Evolutionary conservation across 176 grass and related monocot species (phyloP).

Genomic region (Aechmea fasciata): DNA sequence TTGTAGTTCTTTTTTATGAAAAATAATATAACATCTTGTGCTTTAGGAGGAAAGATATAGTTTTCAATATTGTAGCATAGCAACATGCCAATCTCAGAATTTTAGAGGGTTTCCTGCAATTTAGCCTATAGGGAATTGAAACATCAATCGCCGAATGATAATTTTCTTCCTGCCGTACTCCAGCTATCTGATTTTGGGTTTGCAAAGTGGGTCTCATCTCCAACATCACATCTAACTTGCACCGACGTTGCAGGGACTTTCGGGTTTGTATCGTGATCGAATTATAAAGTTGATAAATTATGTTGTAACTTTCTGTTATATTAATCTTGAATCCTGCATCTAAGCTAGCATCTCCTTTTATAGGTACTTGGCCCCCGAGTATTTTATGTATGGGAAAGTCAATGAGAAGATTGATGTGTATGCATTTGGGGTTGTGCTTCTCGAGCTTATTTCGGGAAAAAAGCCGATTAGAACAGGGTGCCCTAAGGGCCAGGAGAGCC

Average conservation of each 20-base stretch:
- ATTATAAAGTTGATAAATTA: not conserved
- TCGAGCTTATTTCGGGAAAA: constrained; percentile 93
- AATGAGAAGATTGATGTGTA: constrained; percentile 95
- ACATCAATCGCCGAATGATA: constrained; percentile 14
- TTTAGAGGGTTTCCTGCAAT: no score
- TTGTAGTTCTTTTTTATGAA: no score
- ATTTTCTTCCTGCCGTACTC: constrained; percentile 16
- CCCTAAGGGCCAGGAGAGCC: constrained; percentile 67
- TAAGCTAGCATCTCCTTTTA: constrained; percentile 25
- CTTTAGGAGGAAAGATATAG: no score
- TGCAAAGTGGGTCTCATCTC: constrained; percentile 70
- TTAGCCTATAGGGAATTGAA: not conserved
- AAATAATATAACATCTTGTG: no score
- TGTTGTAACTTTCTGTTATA: constrained; percentile 12
- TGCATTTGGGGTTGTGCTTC: constrained; percentile 77
- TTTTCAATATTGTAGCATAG: no score
- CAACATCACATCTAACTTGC: constrained; percentile 53
- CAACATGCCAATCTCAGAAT: no score
- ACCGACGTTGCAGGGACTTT: constrained; percentile 93
- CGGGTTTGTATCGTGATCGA: constrained; percentile 43
- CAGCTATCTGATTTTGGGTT: constrained; percentile 97
- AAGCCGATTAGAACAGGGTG: constrained; percentile 65
- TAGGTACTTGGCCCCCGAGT: constrained; percentile 95
- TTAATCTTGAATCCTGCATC: constrained; percentile 7
- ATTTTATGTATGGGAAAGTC: constrained; percentile 75